These are phyloP conservation scores for Stereocaulon alpinum DNA, from an alignment of 495 filamentous ascomycete genomes.

Conservation along the genomic window DNA sequence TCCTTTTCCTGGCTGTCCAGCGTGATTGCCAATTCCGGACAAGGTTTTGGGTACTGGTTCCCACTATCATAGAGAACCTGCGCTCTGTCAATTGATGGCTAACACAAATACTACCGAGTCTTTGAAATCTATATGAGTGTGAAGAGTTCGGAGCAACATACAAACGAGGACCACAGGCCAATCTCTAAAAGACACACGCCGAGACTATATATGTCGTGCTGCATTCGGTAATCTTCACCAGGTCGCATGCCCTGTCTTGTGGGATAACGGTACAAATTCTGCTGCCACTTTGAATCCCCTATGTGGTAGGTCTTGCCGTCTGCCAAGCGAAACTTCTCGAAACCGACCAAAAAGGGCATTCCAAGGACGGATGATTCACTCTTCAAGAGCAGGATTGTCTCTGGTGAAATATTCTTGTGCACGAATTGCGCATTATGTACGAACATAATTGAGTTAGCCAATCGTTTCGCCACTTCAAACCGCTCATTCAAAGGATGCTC, in stretches of 20 bases:
- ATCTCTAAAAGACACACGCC: conserved; percentile 39
- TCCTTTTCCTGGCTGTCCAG: background rate
- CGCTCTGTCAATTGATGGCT: background rate
- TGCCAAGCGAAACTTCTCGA: conserved; percentile 28
- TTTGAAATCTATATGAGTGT: too few relatives aligned
- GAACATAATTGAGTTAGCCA: conserved; percentile 31
- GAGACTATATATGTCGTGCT: conserved; percentile 42
- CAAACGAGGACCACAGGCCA: conserved; percentile 32
- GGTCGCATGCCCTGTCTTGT: conserved; percentile 28
- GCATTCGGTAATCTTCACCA: conserved; percentile 32
- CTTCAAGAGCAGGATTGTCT: conserved; percentile 29
- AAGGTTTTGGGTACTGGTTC: background rate
- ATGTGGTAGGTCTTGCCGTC: conserved; percentile 14
- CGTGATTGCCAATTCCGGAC: background rate
- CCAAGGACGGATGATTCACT: conserved; percentile 8
- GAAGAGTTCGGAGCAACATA: background rate
- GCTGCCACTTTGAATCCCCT: conserved; percentile 30
- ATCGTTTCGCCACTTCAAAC: conserved; percentile 25
- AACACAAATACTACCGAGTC: too few relatives aligned
- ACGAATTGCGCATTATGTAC: conserved; percentile 35
- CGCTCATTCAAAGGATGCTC: conserved; percentile 20
- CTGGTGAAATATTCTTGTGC: conserved; percentile 40
- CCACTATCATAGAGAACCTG: background rate
- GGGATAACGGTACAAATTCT: conserved; percentile 35
- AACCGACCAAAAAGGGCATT: conserved; percentile 32